A percentile compares a stretch with the other conserved stretches of the same genome.
These are phyloP conservation scores for Truncatella angustata DNA, from an alignment of 2,329 filamentous ascomycete genomes.

Conservation along the genomic window DNA sequence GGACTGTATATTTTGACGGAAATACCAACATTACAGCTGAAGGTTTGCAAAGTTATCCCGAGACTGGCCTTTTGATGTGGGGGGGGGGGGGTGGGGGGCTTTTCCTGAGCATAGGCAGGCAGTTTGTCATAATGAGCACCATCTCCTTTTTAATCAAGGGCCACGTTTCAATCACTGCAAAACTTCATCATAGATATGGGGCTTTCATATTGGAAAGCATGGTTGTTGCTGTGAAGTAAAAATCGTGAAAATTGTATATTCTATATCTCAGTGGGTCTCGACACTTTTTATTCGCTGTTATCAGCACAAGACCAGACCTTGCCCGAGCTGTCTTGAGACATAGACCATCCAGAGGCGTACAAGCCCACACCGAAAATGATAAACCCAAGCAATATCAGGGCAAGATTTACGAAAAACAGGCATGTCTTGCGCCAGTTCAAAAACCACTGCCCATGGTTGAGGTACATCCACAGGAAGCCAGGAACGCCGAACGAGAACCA, in stretches of 20 bases:
- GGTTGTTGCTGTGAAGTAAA: no score
- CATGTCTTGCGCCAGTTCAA: conserved; percentile 26
- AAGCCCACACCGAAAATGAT: conserved; percentile 35
- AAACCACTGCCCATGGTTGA: conserved; percentile 41
- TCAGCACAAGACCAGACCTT: neutral
- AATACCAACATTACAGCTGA: neutral
- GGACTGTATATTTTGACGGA: neutral
- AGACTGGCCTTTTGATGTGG: neutral
- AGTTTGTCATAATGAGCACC: no score
- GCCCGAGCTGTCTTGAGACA: conserved; percentile 16
- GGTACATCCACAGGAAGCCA: conserved; percentile 46
- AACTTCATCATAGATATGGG: no score
- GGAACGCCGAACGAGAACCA: conserved; percentile 63
- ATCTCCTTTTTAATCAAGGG: no score
- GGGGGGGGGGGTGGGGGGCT: neutral
- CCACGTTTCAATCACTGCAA: no score
- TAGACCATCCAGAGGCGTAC: conserved; percentile 37
- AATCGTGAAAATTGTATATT: neutral
- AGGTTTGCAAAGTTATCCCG: neutral
- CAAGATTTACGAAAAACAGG: conserved; percentile 29
- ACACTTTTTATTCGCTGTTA: neutral
- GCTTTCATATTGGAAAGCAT: no score
- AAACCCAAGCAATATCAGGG: conserved; percentile 31
- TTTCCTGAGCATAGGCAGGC: neutral
- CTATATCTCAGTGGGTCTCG: neutral